Evolutionary conservation across 192 early-diverging fungal species (phyloP).

Genomic region (Mortierella hygrophila): DNA sequence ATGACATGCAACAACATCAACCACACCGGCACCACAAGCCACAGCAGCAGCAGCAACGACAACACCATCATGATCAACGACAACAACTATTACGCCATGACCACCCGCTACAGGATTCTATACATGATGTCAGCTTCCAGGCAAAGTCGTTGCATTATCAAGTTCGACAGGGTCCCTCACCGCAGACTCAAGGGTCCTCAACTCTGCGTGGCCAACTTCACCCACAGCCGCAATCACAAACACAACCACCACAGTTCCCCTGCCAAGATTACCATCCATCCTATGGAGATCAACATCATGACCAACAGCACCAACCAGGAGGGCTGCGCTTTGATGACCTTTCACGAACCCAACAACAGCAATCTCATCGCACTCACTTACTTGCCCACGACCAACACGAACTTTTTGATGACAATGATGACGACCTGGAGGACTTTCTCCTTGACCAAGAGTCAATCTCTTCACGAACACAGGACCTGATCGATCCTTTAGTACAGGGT

Average conservation of each 20-base stretch:
- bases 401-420: conserved; percentile 7
- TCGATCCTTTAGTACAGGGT: neutral
- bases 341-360: neutral
- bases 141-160: neutral
- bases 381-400: neutral
- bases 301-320: neutral
- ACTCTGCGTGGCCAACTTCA: neutral
- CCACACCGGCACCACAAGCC: neutral
- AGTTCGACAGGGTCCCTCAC: neutral
- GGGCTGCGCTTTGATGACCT: neutral
- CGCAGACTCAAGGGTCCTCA: neutral
- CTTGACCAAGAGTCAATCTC: neutral
- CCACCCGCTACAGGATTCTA: neutral
- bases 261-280: neutral
- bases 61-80: neutral
- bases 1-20: neutral
- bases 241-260: neutral
- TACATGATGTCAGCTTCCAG: neutral
- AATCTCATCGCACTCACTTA: neutral
- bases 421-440: conserved; percentile 3
- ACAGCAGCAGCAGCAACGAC: conserved; percentile 2
- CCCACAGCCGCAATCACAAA: neutral
- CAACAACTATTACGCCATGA: neutral
- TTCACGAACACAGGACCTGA: neutral
- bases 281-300: neutral